These are phyloP conservation scores for Abeoforma whisleri DNA, from an alignment of 78 protist species.

Conservation along the genomic window DNA sequence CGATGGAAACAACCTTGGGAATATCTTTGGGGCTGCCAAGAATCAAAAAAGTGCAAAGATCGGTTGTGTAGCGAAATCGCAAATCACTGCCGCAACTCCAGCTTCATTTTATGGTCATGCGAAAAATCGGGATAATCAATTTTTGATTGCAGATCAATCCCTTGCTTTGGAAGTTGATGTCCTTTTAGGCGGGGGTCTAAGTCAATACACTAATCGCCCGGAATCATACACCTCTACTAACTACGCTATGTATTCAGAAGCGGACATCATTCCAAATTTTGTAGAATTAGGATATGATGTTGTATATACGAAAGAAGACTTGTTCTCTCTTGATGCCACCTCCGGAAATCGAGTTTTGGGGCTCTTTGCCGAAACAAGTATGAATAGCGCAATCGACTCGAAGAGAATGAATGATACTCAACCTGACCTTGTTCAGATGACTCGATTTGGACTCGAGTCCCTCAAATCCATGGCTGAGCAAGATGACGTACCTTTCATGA, in stretches of 20 bases:
- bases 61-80: background rate
- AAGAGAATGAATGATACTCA: background rate
- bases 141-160: slow-evolving; percentile 9
- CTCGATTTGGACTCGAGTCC: background rate
- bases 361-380: slow-evolving; percentile 6
- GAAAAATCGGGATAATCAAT: background rate
- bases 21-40: slow-evolving; percentile 14
- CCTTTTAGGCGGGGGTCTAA: slow-evolving; percentile 16
- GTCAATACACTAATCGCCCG: background rate
- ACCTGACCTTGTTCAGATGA: background rate
- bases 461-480: background rate
- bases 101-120: background rate
- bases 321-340: background rate
- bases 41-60: background rate
- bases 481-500: background rate
- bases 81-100: slow-evolving; percentile 34
- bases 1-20: background rate
- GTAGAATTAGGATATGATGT: background rate
- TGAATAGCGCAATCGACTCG: background rate
- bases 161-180: background rate
- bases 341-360: background rate
- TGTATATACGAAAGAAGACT: background rate
- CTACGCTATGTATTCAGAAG: background rate
- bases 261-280: background rate
- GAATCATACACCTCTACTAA: background rate